Evolutionary conservation across 768 basidiomycete genomes (phyloP), one percentile per base, ranked within the genome.

Genomic region (Hericium erinaceus): DNA sequence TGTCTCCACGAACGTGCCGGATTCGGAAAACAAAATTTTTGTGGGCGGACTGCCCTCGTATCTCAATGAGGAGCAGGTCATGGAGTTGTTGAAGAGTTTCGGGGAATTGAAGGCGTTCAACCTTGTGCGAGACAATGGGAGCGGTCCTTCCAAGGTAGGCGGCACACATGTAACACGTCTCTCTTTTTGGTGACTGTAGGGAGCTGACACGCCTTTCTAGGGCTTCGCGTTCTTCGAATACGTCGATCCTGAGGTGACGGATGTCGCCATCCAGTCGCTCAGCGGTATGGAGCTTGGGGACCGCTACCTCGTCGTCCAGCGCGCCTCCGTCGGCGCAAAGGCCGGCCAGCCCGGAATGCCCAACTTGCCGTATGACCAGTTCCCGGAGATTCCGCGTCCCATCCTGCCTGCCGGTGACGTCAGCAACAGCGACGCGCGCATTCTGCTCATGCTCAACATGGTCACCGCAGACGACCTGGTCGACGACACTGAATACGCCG

Each of bases 201-300:
- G 54, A 13, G 39, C 50, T 13, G n/a, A 41, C 40, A 58, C 15
- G 41, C 40, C 41, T 48, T 16, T 3, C 5, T 65, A 98, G 95
- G 97, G 97, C 65, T 99, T 97, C 72, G 97, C 97, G 3, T 98
- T 99, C 79, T 95, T 94, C 75, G 97, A 99, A 79, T 99, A 98
- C 71, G 86, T 90, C 60, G 97, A 99, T 68, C 74, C 83, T 15
- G 72, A 70, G 52, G 85, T 94, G 57, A 99, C 97, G 59, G 97
- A 98, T 64, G 83, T 97, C 64, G 97, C 97, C 51, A 97, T 95
- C 65, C 89, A 92, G 70, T 91, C 92, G 65, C 80, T 99, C 57
- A 94, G 95, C 72, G 92, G 93, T 60, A 98, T 99, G 93, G 90
- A 97, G 67, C 83, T 98, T 13, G 97, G 95, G 51, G 97, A 98